Evolutionary conservation across 768 basidiomycete species (phyloP).

Genomic region (Collybiopsis confluens): DNA sequence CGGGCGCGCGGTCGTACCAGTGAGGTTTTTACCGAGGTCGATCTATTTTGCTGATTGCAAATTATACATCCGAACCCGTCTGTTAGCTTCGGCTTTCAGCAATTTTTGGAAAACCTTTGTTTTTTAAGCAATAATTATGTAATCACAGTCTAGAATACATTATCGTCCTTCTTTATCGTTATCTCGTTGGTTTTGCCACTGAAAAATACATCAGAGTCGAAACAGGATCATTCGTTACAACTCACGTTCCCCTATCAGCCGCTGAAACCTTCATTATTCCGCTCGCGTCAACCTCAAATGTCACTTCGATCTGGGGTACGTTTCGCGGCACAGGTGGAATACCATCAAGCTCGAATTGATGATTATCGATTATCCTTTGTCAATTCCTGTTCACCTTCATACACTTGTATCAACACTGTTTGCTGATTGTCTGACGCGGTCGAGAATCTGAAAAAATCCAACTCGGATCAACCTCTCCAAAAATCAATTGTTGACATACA

Average conservation of each 20-base stretch:
- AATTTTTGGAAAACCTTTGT: conserved; percentile 98
- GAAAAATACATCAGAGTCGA: neutral
- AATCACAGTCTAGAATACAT: conserved; percentile 18
- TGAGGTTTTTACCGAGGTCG: conserved; percentile 95
- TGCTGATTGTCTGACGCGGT: conserved; percentile 89
- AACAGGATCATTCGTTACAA: conserved; percentile 9
- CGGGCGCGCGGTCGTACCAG: conserved; percentile 89
- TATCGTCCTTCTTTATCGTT: conserved; percentile 82
- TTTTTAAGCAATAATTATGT: too few species aligned
- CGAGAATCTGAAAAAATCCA: conserved; percentile 46
- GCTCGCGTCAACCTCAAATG: conserved; percentile 92
- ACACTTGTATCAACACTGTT: conserved; percentile 94
- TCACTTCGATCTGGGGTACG: conserved; percentile 95
- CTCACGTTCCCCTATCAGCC: conserved; percentile 89
- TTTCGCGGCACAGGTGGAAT: conserved; percentile 96
- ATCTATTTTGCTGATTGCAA: conserved; percentile 96
- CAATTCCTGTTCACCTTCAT: conserved; percentile 92
- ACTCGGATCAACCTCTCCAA: neutral
- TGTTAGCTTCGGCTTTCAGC: conserved; percentile 82
- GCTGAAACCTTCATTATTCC: conserved; percentile 94
- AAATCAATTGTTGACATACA: conserved; percentile 37
- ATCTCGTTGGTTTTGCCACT: conserved; percentile 84
- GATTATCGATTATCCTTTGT: conserved; percentile 99
- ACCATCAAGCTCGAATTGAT: conserved; percentile 86
- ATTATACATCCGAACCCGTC: conserved; percentile 96